Percentiles rank a stretch among this genome's conserved stretches.
These are phyloP conservation scores for Dryadomyces quercivorus DNA, from an alignment of 2,329 filamentous ascomycete species.

Conservation along the genomic window DNA sequence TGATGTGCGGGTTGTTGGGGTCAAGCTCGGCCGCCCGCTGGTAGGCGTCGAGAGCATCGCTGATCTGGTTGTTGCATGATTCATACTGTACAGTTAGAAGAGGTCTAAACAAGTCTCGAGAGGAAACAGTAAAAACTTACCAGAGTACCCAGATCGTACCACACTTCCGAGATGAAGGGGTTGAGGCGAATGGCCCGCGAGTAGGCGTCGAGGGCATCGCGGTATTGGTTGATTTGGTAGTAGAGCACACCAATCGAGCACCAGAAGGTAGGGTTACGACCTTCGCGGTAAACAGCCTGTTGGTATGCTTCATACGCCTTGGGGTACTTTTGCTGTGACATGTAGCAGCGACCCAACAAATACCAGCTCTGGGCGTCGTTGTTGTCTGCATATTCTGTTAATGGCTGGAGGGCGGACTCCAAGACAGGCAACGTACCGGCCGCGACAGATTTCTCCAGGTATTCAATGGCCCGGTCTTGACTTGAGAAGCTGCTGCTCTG, in stretches of 20 bases:
- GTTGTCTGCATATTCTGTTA: conserved; percentile 53
- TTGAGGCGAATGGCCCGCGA: conserved; percentile 93
- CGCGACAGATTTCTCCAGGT: conserved; percentile 89
- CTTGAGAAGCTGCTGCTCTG: conserved; percentile 84
- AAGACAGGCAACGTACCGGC: conserved; percentile 51
- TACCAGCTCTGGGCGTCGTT: conserved; percentile 98
- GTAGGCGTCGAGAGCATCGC: conserved; percentile 90
- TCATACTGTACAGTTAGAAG: conserved; percentile 56
- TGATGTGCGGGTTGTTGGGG: conserved; percentile 88
- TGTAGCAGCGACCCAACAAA: conserved; percentile 91
- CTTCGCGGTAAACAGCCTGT: conserved; percentile 95
- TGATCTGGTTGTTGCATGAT: conserved; percentile 97
- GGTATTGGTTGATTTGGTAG: conserved; percentile 99
- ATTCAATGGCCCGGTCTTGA: conserved; percentile 94
- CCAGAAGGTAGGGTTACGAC: conserved; percentile 97
- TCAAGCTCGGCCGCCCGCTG: conserved; percentile 90
- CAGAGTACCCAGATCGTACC: conserved; percentile 95
- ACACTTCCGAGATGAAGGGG: conserved; percentile 96
- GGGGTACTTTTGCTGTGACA: conserved; percentile 98
- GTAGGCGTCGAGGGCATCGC: conserved; percentile 94
- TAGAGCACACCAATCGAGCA: conserved; percentile 98
- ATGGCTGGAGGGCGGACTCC: neutral
- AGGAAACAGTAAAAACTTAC: conserved; percentile 40
- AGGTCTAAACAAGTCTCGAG: no score
- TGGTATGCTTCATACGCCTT: conserved; percentile 98